phyloP scores from a whole-genome alignment of 257 asterid species.

The Solanum virginianum region DNA sequence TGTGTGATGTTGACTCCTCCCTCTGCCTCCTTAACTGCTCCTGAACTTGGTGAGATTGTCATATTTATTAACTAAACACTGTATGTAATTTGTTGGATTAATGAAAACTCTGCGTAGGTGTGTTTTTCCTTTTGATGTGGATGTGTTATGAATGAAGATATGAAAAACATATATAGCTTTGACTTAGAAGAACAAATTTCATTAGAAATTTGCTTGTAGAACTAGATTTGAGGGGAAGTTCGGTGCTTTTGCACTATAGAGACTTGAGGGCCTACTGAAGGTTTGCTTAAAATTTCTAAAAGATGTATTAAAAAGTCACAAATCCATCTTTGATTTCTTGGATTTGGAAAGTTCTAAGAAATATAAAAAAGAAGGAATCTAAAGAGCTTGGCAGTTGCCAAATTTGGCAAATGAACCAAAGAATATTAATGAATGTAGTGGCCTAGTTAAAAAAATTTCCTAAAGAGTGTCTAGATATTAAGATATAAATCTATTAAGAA shows the following conservation, averaged over 20 bases:
- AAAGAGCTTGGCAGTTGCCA: background rate
- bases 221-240: slow-evolving; percentile 1
- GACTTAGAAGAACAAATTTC: background rate
- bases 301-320: background rate
- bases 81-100: too few species aligned
- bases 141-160: background rate
- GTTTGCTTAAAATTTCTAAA: background rate
- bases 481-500: too few species aligned
- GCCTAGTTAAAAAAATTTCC: too few species aligned
- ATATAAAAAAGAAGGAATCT: background rate
- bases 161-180: background rate
- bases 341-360: background rate
- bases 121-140: background rate
- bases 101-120: too few species aligned
- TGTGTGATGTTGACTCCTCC: background rate
- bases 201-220: background rate
- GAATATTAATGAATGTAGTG: background rate
- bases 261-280: background rate
- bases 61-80: too few species aligned
- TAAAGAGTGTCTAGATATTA: too few species aligned
- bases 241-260: slow-evolving; percentile 22
- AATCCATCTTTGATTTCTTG: background rate
- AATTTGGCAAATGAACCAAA: background rate
- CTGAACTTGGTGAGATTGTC: background rate
- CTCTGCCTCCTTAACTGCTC: background rate